phyloP scores from a whole-genome alignment of 2,329 filamentous ascomycete species.

The Bipolaris victoriae region DNA sequence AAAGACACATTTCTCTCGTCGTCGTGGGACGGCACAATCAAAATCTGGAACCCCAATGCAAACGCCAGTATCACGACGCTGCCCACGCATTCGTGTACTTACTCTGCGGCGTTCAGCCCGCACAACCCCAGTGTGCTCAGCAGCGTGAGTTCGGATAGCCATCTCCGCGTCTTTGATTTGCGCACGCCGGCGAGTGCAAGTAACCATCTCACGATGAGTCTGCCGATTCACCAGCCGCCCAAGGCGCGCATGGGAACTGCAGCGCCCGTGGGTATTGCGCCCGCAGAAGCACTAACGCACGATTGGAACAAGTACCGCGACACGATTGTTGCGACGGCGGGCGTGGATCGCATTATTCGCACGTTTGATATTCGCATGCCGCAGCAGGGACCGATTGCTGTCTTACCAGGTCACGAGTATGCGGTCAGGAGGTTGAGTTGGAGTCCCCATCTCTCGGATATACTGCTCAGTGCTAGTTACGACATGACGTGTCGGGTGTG shows the following conservation, averaged over 20 bases:
- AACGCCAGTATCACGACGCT: constrained; percentile 79
- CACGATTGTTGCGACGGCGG: constrained; percentile 81
- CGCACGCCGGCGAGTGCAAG: constrained; percentile 83
- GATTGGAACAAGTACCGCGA: constrained; percentile 99
- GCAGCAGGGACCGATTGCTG: constrained; percentile 70
- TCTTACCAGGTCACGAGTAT: constrained; percentile 87
- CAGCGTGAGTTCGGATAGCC: constrained; percentile 85
- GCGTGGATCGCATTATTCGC: constrained; percentile 84
- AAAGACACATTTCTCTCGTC: constrained; percentile 91
- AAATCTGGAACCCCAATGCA: constrained; percentile 89
- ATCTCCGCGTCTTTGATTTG: constrained; percentile 89
- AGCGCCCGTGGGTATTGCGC: constrained; percentile 57
- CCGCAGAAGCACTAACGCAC: constrained; percentile 86
- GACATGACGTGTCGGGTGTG: constrained; percentile 97
- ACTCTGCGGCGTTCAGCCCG: constrained; percentile 88
- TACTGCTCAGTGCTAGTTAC: constrained; percentile 88
- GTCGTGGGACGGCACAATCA: constrained; percentile 96
- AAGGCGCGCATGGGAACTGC: constrained; percentile 56
- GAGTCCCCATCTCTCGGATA: constrained; percentile 91
- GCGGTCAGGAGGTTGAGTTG: constrained; percentile 85
- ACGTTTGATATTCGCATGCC: constrained; percentile 89
- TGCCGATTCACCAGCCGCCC: constrained; percentile 79
- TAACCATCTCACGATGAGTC: constrained; percentile 82
- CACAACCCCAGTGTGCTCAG: constrained; percentile 85
- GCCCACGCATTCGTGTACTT: constrained; percentile 91